Conservation (phyloP, 129 eudicot species). For the Ambrosia artemisiifolia region DNA sequence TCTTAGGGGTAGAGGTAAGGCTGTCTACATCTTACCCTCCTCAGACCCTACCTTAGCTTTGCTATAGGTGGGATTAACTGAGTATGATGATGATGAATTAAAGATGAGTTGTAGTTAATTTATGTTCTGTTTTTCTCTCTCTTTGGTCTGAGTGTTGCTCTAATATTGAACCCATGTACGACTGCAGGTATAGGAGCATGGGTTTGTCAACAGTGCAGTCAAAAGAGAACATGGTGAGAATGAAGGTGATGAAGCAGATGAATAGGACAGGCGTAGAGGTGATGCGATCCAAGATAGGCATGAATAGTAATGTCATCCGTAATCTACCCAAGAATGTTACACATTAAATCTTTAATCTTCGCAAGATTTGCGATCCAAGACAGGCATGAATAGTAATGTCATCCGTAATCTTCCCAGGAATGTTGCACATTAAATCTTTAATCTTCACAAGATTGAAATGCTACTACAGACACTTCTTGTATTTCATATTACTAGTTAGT, state of each 20-base stretch:
- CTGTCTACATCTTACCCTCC: too few species aligned
- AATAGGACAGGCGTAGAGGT: slow-evolving; percentile 61
- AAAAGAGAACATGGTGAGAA: slow-evolving; percentile 55
- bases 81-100: too few species aligned
- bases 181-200: slow-evolving; percentile 76
- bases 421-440: slow-evolving; percentile 38
- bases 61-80: too few species aligned
- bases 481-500: not conserved
- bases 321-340: slow-evolving; percentile 72
- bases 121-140: not conserved
- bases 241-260: slow-evolving; percentile 78
- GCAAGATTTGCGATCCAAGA: slow-evolving; percentile 48
- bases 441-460: not conserved
- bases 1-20: too few species aligned
- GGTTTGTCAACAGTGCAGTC: slow-evolving; percentile 76
- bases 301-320: slow-evolving; percentile 82
- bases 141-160: not conserved
- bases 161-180: not conserved
- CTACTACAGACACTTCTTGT: not conserved
- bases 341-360: slow-evolving; percentile 24
- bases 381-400: slow-evolving; percentile 84
- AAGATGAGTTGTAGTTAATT: not conserved
- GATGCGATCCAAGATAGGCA: slow-evolving; percentile 73
- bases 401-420: slow-evolving; percentile 81
- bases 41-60: too few species aligned